phyloP scores from a whole-genome alignment of 148 eudicot species.

The Silene conica region DNA sequence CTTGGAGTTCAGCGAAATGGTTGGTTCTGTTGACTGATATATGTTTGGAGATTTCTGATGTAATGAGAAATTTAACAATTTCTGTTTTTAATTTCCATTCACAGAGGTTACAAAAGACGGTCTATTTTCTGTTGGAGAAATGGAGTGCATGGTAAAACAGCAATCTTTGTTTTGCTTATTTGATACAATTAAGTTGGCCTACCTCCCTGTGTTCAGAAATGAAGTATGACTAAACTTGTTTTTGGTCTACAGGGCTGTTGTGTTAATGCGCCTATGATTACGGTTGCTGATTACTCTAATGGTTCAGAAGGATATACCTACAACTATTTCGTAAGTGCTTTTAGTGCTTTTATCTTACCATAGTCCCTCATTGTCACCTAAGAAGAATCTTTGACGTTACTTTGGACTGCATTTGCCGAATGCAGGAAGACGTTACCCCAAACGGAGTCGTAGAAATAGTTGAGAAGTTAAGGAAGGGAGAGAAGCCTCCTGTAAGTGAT shows the following conservation, averaged over 20 bases:
- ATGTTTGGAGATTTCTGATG: not conserved
- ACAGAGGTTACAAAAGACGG: constrained; percentile 98
- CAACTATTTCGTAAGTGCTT: constrained; percentile 66
- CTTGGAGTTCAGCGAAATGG: constrained; percentile 96
- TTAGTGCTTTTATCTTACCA: not conserved
- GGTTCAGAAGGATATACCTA: constrained; percentile 94
- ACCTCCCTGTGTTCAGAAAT: not conserved
- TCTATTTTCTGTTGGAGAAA: constrained; percentile 95
- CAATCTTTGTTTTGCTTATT: not conserved
- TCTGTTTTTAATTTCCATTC: constrained; percentile 16
- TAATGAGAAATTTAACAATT: constrained; percentile 1
- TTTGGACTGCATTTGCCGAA: constrained; percentile 13
- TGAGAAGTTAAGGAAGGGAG: constrained; percentile 74
- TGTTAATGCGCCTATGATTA: constrained; percentile 99
- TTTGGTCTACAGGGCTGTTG: constrained; percentile 71
- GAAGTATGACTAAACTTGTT: constrained; percentile 11
- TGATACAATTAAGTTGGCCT: constrained; percentile 3
- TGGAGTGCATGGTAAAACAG: constrained; percentile 93
- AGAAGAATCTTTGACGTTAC: not conserved
- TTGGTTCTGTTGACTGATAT: constrained; percentile 19
- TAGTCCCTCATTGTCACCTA: not conserved
- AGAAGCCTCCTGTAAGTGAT: constrained; percentile 80
- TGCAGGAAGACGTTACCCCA: constrained; percentile 88
- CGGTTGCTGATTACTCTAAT: constrained; percentile 91
- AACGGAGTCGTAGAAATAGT: constrained; percentile 79